Evolutionary conservation across 2,329 filamentous ascomycete genomes (phyloP).

Genomic region (Salinomyces thailandicus): DNA sequence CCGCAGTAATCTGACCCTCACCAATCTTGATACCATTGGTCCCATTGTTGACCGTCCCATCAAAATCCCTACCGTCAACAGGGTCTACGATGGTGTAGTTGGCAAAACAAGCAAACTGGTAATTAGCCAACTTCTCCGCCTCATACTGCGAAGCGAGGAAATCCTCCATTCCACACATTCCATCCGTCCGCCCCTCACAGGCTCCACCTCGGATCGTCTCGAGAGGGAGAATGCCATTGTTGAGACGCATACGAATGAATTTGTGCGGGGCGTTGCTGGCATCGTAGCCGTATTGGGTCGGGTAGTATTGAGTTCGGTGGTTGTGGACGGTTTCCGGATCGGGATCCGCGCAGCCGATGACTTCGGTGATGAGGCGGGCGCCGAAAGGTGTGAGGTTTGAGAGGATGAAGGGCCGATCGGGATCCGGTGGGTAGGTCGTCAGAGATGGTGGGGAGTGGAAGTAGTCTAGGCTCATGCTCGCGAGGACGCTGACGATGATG

Average conservation of each 20-base stretch:
- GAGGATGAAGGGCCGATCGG: constrained; percentile 39
- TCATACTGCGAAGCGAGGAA: constrained; percentile 35
- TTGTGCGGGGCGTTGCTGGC: constrained; percentile 33
- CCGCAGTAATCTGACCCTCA: constrained; percentile 15
- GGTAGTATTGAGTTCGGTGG: constrained; percentile 33
- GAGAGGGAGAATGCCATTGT: constrained; percentile 40
- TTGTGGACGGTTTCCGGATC: constrained; percentile 32
- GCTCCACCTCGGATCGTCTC: constrained; percentile 38
- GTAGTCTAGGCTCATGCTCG: constrained; percentile 46
- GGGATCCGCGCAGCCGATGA: constrained; percentile 40
- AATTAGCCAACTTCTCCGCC: constrained; percentile 33
- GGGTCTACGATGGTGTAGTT: constrained; percentile 36
- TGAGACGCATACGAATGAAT: constrained; percentile 41
- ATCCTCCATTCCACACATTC: constrained; percentile 33
- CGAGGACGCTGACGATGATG: constrained; percentile 40
- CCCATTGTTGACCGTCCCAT: constrained; percentile 23
- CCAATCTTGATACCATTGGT: constrained; percentile 14
- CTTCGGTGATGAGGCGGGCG: constrained; percentile 45
- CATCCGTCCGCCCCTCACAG: constrained; percentile 36
- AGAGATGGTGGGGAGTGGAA: constrained; percentile 39
- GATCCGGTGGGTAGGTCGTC: constrained; percentile 33
- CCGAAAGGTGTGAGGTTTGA: constrained; percentile 46
- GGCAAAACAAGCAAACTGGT: constrained; percentile 39
- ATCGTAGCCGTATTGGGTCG: constrained; percentile 37
- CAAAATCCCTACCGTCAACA: constrained; percentile 33